Conservation (phyloP, 257 asterid species). For the Coffea canephora region DNA sequence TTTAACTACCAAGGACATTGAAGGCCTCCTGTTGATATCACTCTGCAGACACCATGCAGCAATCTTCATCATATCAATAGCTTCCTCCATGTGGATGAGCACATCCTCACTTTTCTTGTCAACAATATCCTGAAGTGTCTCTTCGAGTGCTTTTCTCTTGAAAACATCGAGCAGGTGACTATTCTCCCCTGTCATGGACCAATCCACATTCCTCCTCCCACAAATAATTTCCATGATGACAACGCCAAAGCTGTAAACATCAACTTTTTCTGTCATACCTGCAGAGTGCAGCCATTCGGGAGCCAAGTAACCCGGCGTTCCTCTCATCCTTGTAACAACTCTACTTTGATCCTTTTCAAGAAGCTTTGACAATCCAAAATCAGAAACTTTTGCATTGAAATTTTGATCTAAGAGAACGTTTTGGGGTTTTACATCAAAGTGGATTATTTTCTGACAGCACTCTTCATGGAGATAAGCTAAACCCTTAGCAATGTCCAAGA, state of each 20-base stretch:
- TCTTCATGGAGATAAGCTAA: conserved; percentile 28
- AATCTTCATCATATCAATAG: conserved; percentile 21
- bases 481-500: conserved; percentile 23
- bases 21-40: conserved; percentile 23
- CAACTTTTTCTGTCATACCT: conserved; percentile 21
- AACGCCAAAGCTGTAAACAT: conserved; percentile 27
- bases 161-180: conserved; percentile 19
- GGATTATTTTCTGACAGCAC: conserved; percentile 20
- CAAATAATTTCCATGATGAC: conserved; percentile 24
- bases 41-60: conserved; percentile 29
- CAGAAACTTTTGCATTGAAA: conserved; percentile 22
- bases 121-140: conserved; percentile 16
- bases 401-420: conserved; percentile 19
- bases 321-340: conserved; percentile 18
- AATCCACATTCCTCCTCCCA: conserved; percentile 23
- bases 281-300: conserved; percentile 20
- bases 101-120: conserved; percentile 19
- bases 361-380: conserved; percentile 25
- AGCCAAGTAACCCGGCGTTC: conserved; percentile 30
- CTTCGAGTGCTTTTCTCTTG: conserved; percentile 10
- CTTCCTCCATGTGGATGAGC: conserved; percentile 18
- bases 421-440: conserved; percentile 26
- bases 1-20: conserved; percentile 31
- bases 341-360: conserved; percentile 16
- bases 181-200: conserved; percentile 1